phyloP scores from a whole-genome alignment of 2,329 filamentous ascomycete species.

The Aspergillus sp. region DNA sequence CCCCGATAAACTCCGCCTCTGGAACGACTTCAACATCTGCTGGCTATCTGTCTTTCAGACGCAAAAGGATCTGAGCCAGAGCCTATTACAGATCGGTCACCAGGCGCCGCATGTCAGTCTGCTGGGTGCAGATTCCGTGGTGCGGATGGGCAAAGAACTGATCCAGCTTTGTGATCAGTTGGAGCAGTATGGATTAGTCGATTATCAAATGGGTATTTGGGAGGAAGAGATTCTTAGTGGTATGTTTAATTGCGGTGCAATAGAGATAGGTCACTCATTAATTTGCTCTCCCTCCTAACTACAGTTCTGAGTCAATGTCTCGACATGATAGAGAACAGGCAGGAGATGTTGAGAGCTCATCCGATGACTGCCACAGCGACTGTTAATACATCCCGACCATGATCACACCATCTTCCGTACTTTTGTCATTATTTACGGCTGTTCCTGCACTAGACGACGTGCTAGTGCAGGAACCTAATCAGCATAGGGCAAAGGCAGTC shows the following conservation, averaged over 20 bases:
- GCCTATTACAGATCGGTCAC: conserved; percentile 51
- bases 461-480: no score
- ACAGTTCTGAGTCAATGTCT: conserved; percentile 47
- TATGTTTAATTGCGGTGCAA: conserved; percentile 42
- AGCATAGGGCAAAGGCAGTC: no score
- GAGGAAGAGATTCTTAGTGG: conserved; percentile 83
- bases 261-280: background rate
- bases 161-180: conserved; percentile 75
- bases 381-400: conserved; percentile 16
- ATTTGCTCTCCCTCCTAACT: background rate
- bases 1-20: conserved; percentile 69
- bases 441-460: no score
- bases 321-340: conserved; percentile 42
- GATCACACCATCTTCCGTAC: conserved; percentile 5
- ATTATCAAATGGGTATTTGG: conserved; percentile 95
- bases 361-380: conserved; percentile 12
- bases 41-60: conserved; percentile 79
- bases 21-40: conserved; percentile 89
- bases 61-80: conserved; percentile 65
- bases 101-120: conserved; percentile 52
- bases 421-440: background rate
- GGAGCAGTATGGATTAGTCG: conserved; percentile 86
- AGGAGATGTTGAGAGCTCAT: conserved; percentile 18
- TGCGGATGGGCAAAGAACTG: conserved; percentile 73
- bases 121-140: conserved; percentile 60